Evolutionary conservation across 306 rosid species (phyloP).

Genomic region (Medicago arabica): DNA sequence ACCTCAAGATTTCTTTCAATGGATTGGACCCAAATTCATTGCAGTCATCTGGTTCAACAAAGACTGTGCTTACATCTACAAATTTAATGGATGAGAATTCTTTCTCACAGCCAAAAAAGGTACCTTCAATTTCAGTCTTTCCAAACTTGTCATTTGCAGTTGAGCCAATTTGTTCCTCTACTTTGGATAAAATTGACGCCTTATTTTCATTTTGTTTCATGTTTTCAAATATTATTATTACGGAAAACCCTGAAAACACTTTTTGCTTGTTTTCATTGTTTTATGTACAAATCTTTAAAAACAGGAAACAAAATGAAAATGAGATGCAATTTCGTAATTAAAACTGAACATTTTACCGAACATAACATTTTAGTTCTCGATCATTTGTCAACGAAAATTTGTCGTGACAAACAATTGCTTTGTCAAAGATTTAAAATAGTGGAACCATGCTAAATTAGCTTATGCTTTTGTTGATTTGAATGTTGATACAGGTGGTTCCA

Average conservation of each 20-base stretch:
- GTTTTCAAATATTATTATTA: too few relatives aligned
- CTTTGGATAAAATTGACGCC: too few relatives aligned
- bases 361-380: too few relatives aligned
- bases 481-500: slow-evolving; percentile 67
- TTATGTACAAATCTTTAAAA: too few relatives aligned
- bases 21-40: slow-evolving; percentile 60
- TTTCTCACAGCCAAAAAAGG: slow-evolving; percentile 77
- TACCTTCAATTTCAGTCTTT: slow-evolving; percentile 30
- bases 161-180: neutral
- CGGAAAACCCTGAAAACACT: too few relatives aligned
- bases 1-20: slow-evolving; percentile 53
- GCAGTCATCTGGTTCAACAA: slow-evolving; percentile 55
- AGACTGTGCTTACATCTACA: slow-evolving; percentile 71
- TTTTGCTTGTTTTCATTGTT: too few relatives aligned
- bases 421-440: neutral
- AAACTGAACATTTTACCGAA: too few relatives aligned
- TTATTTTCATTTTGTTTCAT: too few relatives aligned
- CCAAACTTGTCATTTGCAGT: neutral
- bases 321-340: too few relatives aligned
- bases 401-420: too few relatives aligned
- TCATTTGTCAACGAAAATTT: too few relatives aligned
- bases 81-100: slow-evolving; percentile 88
- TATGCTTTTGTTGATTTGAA: slow-evolving; percentile 8
- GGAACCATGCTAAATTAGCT: slow-evolving; percentile 10
- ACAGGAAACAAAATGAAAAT: too few relatives aligned